Base-by-base conservation (phyloP, 345 rosid genomes). In the Lepidium africanum region DNA sequence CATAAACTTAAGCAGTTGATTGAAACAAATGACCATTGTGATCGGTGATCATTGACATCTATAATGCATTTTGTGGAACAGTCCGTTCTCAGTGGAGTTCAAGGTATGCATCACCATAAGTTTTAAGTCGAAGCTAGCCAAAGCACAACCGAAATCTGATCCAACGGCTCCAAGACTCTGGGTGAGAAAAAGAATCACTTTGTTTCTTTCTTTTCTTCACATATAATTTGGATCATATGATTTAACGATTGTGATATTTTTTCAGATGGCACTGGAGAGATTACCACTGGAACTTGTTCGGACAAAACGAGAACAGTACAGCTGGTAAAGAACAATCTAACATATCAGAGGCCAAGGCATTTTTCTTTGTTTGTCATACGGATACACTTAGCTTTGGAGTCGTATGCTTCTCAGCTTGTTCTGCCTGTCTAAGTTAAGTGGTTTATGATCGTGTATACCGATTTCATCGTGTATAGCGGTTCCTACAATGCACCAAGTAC, bases 91-190 rank as follows among this genome's bases (percentile, higher is more conserved):
- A 4, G 75, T 88, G 2, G 96, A 90, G 83, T 90, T 90, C 78
- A 93, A 88, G 83, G 86, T 82, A 35, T 77, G 85, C 45, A 63
- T 93, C 67, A 83, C 86, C 35, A 82, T 93, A 73, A 82, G 54
- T 75, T 93, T 93, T 60, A 80, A 76, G 70, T 88, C 96, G 3
- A 87, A 88, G 46, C 58, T 85, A 38, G 79, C 86, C 43, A 85
- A 82, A 77, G 79, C 79, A 78, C 85, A 88, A 46, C 57, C 80
- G 6, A 93, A 84, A 72, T 78, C 90, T 21, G 96, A 90, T 77
- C 96, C 98, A 38, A 84, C 81, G 62, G 81, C 87, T 71, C 98
- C 98, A 38, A 82, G 98, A 78, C 78, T 93, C 5, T 93, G 98
- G 98, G 97, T 93, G 74, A 76, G 84, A 39, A 48, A 5, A 38